phyloP scores from a whole-genome alignment of 2,329 filamentous ascomycete species.

The Neonectria hederae region DNA sequence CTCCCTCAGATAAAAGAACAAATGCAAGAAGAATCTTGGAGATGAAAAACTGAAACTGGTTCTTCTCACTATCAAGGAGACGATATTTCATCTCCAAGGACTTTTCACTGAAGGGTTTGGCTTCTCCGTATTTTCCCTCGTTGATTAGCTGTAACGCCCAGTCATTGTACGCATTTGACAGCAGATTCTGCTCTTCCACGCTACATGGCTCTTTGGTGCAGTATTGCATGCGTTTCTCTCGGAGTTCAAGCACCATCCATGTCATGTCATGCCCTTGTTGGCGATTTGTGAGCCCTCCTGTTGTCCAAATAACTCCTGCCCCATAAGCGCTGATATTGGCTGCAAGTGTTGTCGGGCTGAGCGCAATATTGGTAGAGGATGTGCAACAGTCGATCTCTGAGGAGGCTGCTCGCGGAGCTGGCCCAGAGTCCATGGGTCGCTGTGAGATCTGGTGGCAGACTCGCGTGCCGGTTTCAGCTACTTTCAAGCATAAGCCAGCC shows the following conservation, averaged over 20 bases:
- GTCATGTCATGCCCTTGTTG: conserved; percentile 1
- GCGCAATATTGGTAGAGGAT: not conserved
- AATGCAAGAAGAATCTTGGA: conserved; percentile 3
- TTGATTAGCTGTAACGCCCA: conserved; percentile 7
- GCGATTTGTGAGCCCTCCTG: not conserved
- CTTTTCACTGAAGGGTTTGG: not conserved
- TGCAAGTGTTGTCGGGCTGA: not conserved
- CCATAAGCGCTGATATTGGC: conserved; percentile 5
- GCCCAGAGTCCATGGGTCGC: not conserved
- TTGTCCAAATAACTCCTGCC: conserved; percentile 2
- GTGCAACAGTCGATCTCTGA: not conserved
- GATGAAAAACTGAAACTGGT: conserved; percentile 8
- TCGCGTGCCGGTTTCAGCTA: not conserved
- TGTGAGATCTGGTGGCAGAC: not conserved
- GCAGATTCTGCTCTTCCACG: not conserved
- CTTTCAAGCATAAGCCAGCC: not conserved
- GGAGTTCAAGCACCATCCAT: not conserved
- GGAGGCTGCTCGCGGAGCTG: not conserved
- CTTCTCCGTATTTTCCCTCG: not conserved
- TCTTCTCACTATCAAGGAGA: not conserved
- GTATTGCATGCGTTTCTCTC: not conserved
- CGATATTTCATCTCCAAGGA: conserved; percentile 4
- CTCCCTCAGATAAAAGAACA: not conserved
- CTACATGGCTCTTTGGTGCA: not conserved
- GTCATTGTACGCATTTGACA: not conserved